phyloP scores from a whole-genome alignment of 208 protist species.

The Trypanosoma lewisi region DNA sequence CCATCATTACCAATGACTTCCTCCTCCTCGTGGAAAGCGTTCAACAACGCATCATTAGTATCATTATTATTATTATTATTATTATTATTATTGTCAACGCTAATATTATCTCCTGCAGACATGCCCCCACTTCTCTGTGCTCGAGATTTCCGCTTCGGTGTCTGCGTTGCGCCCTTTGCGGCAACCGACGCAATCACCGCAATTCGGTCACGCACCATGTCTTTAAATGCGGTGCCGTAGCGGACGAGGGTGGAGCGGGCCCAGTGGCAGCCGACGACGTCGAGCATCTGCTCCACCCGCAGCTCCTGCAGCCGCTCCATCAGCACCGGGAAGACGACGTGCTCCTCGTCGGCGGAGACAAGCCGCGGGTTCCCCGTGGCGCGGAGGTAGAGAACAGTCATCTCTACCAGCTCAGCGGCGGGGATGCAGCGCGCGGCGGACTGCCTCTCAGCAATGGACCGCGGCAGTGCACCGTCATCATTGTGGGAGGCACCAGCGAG shows the following conservation, averaged over 20 bases:
- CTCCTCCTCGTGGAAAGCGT: not conserved
- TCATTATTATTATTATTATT: too few species aligned
- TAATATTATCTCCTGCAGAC: too few species aligned
- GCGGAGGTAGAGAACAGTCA: conserved; percentile 42
- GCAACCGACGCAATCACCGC: conserved; percentile 42
- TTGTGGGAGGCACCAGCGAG: too few species aligned
- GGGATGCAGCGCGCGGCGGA: conserved; percentile 6
- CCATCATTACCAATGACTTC: not conserved
- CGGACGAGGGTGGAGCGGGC: conserved; percentile 66
- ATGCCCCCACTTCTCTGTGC: conserved; percentile 5
- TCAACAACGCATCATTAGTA: too few species aligned
- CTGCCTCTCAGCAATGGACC: conserved; percentile 22
- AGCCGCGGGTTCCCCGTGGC: conserved; percentile 43
- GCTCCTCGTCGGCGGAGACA: conserved; percentile 64
- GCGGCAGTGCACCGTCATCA: not conserved
- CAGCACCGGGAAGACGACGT: conserved; percentile 69
- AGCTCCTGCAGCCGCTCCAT: conserved; percentile 48
- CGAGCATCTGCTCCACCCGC: conserved; percentile 51
- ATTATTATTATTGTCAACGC: too few species aligned
- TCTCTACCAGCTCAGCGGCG: conserved; percentile 32
- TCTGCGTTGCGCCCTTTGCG: conserved; percentile 10
- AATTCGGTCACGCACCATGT: conserved; percentile 67
- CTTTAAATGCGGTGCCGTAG: conserved; percentile 60
- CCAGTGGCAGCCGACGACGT: conserved; percentile 63
- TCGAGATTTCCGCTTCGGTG: not conserved